These are phyloP conservation scores for Phellinidium pouzarii DNA, from an alignment of 1,284 basidiomycete species.

Conservation along the genomic window DNA sequence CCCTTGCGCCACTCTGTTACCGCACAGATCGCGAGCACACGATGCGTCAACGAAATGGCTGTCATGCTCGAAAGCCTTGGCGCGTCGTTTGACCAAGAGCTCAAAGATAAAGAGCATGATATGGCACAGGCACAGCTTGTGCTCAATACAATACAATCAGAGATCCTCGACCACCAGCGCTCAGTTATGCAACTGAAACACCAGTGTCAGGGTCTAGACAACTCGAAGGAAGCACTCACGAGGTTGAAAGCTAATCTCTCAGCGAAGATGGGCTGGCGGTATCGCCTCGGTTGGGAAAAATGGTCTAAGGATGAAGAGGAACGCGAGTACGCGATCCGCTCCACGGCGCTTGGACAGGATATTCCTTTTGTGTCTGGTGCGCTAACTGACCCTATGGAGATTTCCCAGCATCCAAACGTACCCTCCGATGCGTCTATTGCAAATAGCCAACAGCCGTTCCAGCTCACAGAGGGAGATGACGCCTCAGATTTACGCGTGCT, in stretches of 20 bases:
- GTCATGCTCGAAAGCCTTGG: slow-evolving; percentile 87
- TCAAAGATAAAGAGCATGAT: slow-evolving; percentile 89
- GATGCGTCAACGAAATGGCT: slow-evolving; percentile 80
- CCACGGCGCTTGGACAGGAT: slow-evolving; percentile 44
- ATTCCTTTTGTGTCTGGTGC: slow-evolving; percentile 30
- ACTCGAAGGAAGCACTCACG: slow-evolving; percentile 52
- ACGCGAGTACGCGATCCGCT: slow-evolving; percentile 60
- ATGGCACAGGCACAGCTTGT: slow-evolving; percentile 86
- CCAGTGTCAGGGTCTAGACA: slow-evolving; percentile 65
- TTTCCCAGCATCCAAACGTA: background rate
- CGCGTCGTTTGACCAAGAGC: slow-evolving; percentile 89
- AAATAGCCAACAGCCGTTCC: slow-evolving; percentile 42
- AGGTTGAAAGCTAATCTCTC: slow-evolving; percentile 64
- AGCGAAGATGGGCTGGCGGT: slow-evolving; percentile 73
- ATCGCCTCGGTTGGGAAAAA: slow-evolving; percentile 84
- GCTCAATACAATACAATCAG: slow-evolving; percentile 82
- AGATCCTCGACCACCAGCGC: slow-evolving; percentile 85
- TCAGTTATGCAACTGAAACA: slow-evolving; percentile 64
- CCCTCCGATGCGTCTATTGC: slow-evolving; percentile 29
- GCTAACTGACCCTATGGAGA: slow-evolving; percentile 24
- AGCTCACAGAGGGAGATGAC: slow-evolving; percentile 42
- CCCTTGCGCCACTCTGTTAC: slow-evolving; percentile 83
- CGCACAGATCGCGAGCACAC: slow-evolving; percentile 83
- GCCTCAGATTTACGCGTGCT: slow-evolving; percentile 56
- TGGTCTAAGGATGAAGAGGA: slow-evolving; percentile 85